These are phyloP conservation scores for Cerrena zonata DNA, from an alignment of 1,284 basidiomycete genomes.

Conservation along the genomic window DNA sequence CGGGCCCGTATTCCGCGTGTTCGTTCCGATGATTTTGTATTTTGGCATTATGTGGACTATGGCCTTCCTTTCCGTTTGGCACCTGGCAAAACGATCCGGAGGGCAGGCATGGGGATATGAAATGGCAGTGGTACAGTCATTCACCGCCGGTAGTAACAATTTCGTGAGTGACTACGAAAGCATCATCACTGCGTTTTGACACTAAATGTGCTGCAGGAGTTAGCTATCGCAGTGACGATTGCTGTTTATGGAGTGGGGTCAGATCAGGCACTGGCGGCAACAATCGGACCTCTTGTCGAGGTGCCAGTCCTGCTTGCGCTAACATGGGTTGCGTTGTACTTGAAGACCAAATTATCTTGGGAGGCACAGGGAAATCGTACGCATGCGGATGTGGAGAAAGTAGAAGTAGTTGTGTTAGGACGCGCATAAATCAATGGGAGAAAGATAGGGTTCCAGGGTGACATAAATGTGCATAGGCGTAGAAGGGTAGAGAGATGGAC, in stretches of 20 bases:
- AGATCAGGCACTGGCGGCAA: constrained; percentile 72
- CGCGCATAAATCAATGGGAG: not conserved
- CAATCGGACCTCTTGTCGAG: constrained; percentile 74
- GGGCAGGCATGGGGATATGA: constrained; percentile 49
- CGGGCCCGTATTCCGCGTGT: constrained; percentile 69
- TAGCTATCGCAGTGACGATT: constrained; percentile 81
- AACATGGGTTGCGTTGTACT: constrained; percentile 64
- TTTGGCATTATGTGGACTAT: constrained; percentile 74
- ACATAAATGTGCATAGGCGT: not conserved
- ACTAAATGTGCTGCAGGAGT: constrained; percentile 52
- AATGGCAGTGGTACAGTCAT: constrained; percentile 65
- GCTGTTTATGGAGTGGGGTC: constrained; percentile 72
- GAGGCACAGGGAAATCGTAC: not conserved
- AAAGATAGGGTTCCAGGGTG: not conserved
- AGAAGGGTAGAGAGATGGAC: not conserved
- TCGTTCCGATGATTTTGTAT: constrained; percentile 77
- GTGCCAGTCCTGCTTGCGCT: constrained; percentile 72
- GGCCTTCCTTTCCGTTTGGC: constrained; percentile 55
- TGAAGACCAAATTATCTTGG: constrained; percentile 47
- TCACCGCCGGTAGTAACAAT: constrained; percentile 54
- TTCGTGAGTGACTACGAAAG: constrained; percentile 33
- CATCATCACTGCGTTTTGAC: not conserved
- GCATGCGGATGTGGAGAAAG: not conserved
- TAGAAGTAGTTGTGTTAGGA: not conserved
- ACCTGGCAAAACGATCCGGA: constrained; percentile 29